Conservation (phyloP, 1,139 yeast species). For the Lodderomyces elongisporus region DNA sequence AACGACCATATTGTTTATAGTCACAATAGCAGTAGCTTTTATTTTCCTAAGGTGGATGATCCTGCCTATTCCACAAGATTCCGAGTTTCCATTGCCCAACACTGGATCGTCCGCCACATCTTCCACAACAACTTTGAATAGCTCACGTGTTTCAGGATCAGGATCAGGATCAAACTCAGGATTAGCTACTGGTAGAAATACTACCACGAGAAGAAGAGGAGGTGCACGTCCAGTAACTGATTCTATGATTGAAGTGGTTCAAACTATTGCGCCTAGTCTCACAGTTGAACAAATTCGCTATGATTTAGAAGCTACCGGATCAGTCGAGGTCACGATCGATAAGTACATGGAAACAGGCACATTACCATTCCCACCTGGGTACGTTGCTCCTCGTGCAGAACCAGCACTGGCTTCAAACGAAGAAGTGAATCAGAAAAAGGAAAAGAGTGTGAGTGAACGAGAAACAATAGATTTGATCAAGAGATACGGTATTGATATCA, state of each 20-base stretch:
- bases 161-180: slow-evolving; percentile 1
- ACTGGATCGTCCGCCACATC: slow-evolving; percentile 3
- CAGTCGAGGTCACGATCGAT: slow-evolving; percentile 76
- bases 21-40: slow-evolving; percentile 46
- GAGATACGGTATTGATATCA: slow-evolving; percentile 28
- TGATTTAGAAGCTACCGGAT: slow-evolving; percentile 65
- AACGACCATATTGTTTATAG: slow-evolving; percentile 49
- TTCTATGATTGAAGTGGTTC: slow-evolving; percentile 83
- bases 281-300: slow-evolving; percentile 64
- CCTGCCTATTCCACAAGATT: slow-evolving; percentile 44
- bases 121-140: slow-evolving; percentile 6
- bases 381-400: slow-evolving; percentile 16
- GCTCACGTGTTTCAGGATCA: too few relatives aligned
- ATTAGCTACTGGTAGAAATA: neutral
- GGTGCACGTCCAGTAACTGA: slow-evolving; percentile 59
- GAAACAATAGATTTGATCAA: slow-evolving; percentile 31
- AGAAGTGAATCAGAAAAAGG: neutral
- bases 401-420: slow-evolving; percentile 4
- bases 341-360: slow-evolving; percentile 58
- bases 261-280: slow-evolving; percentile 72
- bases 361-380: slow-evolving; percentile 64
- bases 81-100: slow-evolving; percentile 17
- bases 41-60: slow-evolving; percentile 59
- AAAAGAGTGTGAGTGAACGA: slow-evolving; percentile 1
- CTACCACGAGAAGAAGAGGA: slow-evolving; percentile 12